These are phyloP conservation scores for Malassezia psittaci DNA, from an alignment of 1,284 basidiomycete genomes.

Conservation along the genomic window DNA sequence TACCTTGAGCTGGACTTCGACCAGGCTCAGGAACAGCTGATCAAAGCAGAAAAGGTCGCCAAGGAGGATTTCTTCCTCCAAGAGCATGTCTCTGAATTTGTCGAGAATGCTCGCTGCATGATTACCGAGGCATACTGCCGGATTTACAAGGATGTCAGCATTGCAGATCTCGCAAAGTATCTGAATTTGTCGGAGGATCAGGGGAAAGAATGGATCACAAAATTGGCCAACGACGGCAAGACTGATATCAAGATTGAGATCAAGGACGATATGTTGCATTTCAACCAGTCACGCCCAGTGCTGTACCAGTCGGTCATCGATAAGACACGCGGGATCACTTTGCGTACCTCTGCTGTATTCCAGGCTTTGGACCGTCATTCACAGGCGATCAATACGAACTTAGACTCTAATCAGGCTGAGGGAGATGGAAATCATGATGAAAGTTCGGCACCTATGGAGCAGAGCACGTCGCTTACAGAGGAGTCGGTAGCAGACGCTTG, in stretches of 20 bases:
- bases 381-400: conserved; percentile 25
- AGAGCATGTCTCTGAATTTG: conserved; percentile 79
- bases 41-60: conserved; percentile 70
- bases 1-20: conserved; percentile 88
- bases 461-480: conserved; percentile 4
- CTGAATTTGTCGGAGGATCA: conserved; percentile 84
- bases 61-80: conserved; percentile 86
- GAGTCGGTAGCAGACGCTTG: conserved; percentile 1
- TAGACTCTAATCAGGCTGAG: neutral
- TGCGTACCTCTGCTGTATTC: conserved; percentile 79
- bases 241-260: conserved; percentile 97
- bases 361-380: conserved; percentile 63
- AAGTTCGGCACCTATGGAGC: conserved; percentile 3
- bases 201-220: conserved; percentile 98
- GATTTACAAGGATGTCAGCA: conserved; percentile 92
- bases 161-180: conserved; percentile 83
- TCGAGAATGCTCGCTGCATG: conserved; percentile 88
- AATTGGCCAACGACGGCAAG: conserved; percentile 88
- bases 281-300: conserved; percentile 76
- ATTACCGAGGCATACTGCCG: conserved; percentile 95
- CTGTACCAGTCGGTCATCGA: conserved; percentile 93
- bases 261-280: conserved; percentile 91
- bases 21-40: conserved; percentile 72
- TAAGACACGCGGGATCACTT: conserved; percentile 80
- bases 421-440: conserved; percentile 3